Conservation (phyloP, 208 protist genomes). For the Phytomonas sp. region DNA sequence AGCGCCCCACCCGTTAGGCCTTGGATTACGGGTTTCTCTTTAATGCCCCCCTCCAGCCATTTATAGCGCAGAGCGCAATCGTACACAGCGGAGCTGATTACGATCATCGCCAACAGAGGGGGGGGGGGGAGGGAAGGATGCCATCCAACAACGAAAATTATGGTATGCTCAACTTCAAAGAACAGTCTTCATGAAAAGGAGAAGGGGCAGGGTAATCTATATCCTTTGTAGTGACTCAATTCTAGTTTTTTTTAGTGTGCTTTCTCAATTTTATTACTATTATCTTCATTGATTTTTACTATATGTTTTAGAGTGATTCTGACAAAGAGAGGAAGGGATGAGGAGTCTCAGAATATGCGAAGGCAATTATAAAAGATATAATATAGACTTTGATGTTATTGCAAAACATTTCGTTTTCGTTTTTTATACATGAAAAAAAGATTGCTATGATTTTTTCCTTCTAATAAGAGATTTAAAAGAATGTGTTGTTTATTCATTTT, state of each 20-base stretch:
- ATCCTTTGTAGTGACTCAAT: not conserved
- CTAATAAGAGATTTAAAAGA: not conserved
- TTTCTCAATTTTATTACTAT: constrained; percentile 13
- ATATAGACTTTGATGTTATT: too few species aligned
- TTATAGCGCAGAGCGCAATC: too few species aligned
- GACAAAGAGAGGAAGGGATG: not conserved
- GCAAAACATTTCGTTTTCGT: not conserved
- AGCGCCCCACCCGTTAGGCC: not conserved
- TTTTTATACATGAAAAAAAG: too few species aligned
- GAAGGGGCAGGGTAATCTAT: not conserved
- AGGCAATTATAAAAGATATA: not conserved
- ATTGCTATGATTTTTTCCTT: too few species aligned
- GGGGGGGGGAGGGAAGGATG: not conserved
- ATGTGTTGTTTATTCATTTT: constrained; percentile 1
- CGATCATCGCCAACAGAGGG: too few species aligned
- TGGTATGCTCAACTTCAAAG: not conserved
- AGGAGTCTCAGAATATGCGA: not conserved
- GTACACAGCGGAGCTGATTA: too few species aligned
- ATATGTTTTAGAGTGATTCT: not conserved
- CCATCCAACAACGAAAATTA: not conserved
- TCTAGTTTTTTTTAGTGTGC: constrained; percentile 12
- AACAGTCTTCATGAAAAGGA: not conserved
- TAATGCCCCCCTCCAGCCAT: not conserved
- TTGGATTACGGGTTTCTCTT: not conserved
- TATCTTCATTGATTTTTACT: not conserved